These are phyloP conservation scores for Globisporangium spinosum DNA, from an alignment of 352 stramenopile species.

Conservation along the genomic window DNA sequence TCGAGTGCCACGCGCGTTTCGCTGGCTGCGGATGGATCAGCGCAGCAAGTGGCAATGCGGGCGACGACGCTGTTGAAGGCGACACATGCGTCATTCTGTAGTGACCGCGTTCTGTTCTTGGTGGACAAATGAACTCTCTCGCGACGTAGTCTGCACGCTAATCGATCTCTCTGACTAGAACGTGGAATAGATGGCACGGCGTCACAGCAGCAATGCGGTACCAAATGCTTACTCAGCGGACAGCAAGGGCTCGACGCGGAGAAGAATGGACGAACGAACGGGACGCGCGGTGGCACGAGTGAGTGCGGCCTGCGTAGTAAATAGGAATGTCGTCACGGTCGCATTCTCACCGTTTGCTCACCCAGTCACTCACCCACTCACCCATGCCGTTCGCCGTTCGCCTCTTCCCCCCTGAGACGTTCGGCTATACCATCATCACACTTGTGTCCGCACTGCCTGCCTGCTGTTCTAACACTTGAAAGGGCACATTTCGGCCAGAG, in stretches of 20 bases:
- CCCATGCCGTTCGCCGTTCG: neutral
- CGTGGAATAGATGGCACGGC: neutral
- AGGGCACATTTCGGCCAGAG: constrained; percentile 3
- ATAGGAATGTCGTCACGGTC: neutral
- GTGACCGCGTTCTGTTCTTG: neutral
- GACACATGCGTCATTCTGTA: constrained; percentile 10
- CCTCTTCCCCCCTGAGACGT: constrained; percentile 2
- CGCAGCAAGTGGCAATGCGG: constrained; percentile 3
- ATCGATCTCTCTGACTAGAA: neutral
- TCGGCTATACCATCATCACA: constrained; percentile 7
- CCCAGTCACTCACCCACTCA: neutral
- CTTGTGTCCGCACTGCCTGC: neutral
- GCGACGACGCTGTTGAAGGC: neutral
- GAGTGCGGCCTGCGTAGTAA: constrained; percentile 7
- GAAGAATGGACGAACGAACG: neutral
- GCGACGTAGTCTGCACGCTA: neutral
- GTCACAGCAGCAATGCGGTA: neutral
- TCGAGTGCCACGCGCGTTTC: constrained; percentile 37
- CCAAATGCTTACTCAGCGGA: neutral
- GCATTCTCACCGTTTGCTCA: neutral
- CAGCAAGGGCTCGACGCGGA: neutral
- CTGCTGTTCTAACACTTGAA: neutral
- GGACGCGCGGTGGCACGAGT: constrained; percentile 1
- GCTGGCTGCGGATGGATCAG: constrained; percentile 16
- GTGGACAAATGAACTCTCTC: neutral